Percentiles rank a stretch among this genome's conserved stretches.
Evolutionary conservation across 164 flowering plant genomes (phyloP).

Genomic region (Vitis rotundifolia): DNA sequence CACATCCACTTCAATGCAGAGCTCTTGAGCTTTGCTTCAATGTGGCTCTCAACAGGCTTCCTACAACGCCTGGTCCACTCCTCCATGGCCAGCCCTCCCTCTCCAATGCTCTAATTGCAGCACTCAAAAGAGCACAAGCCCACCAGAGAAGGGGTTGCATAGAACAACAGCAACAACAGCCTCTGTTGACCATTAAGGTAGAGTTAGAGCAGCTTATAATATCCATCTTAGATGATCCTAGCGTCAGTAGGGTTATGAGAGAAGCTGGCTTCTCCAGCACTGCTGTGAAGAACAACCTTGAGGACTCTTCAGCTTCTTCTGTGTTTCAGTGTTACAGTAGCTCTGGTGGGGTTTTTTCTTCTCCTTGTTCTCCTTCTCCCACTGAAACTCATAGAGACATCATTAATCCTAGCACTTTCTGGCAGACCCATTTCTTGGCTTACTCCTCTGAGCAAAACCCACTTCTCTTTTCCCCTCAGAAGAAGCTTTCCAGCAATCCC

Average conservation of each 20-base stretch:
- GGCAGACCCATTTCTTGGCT: conserved; percentile 54
- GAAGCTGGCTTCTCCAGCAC: conserved; percentile 96
- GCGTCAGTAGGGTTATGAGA: conserved; percentile 95
- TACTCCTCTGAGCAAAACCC: conserved; percentile 54
- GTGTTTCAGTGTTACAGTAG: conserved; percentile 46
- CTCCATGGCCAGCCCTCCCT: conserved; percentile 69
- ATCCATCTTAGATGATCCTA: conserved; percentile 91
- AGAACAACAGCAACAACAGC: conserved; percentile 67
- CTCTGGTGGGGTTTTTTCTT: conserved; percentile 51
- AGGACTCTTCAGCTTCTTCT: conserved; percentile 58
- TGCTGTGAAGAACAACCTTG: conserved; percentile 64
- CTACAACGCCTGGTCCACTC: conserved; percentile 58
- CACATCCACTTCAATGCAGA: conserved; percentile 80
- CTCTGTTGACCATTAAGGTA: conserved; percentile 64
- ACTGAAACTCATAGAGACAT: conserved; percentile 23
- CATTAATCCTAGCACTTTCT: conserved; percentile 32
- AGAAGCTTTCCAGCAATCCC: conserved; percentile 23
- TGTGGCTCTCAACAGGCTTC: conserved; percentile 90
- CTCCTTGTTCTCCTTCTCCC: conserved; percentile 49
- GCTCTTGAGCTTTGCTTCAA: conserved; percentile 98
- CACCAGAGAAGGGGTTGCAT: conserved; percentile 80
- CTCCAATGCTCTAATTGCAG: conserved; percentile 92
- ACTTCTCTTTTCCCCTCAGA: conserved; percentile 43
- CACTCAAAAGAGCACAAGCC: conserved; percentile 92
- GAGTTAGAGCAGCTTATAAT: conserved; percentile 88